phyloP scores from a whole-genome alignment of 805 yeast genomes.

The Phaffomyces antillensis region DNA sequence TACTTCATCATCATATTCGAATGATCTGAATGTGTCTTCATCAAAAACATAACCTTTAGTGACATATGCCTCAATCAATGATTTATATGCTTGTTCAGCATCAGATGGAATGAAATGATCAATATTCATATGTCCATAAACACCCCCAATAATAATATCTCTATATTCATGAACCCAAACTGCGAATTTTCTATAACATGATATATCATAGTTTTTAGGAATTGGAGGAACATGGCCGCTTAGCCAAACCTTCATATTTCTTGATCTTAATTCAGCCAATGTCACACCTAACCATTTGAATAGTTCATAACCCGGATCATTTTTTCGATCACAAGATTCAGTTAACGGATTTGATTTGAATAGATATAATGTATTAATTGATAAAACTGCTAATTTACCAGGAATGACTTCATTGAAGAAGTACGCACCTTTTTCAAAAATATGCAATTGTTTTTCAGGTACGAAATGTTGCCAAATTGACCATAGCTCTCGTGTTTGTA shows the following conservation, averaged over 20 bases:
- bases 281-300: conserved; percentile 74
- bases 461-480: conserved; percentile 67
- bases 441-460: conserved; percentile 71
- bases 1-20: not conserved
- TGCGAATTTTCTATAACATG: conserved; percentile 68
- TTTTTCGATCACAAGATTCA: conserved; percentile 65
- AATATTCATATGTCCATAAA: conserved; percentile 85
- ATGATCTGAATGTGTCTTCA: conserved; percentile 9
- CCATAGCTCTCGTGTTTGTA: conserved; percentile 73
- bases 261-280: conserved; percentile 60
- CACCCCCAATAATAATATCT: conserved; percentile 76
- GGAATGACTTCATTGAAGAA: conserved; percentile 77
- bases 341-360: conserved; percentile 76
- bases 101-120: conserved; percentile 82
- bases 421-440: conserved; percentile 69
- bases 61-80: conserved; percentile 11
- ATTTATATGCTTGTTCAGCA: conserved; percentile 57
- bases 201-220: conserved; percentile 64
- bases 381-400: conserved; percentile 64
- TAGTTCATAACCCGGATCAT: conserved; percentile 74
- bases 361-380: conserved; percentile 70
- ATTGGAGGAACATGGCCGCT: conserved; percentile 88
- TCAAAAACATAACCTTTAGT: conserved; percentile 26
- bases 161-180: conserved; percentile 81
- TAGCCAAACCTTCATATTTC: conserved; percentile 81